Evolutionary conservation across 371 early-diverging fungal genomes (phyloP).

Genomic region (Zopfochytrium polystomum): DNA sequence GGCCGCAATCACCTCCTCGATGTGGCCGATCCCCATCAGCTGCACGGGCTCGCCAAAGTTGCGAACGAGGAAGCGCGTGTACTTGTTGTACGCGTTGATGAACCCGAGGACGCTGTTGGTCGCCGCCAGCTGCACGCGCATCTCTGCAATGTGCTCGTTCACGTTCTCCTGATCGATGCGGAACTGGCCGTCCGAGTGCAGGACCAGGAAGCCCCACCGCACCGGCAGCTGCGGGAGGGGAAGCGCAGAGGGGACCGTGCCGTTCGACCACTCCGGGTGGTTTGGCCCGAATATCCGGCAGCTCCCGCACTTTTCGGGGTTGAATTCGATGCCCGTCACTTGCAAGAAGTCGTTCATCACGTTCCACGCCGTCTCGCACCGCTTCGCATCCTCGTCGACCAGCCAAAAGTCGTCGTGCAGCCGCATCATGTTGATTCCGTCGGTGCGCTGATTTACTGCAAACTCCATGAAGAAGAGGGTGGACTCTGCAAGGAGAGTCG

Average conservation of each 20-base stretch:
- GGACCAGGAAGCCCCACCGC: constrained; percentile 5
- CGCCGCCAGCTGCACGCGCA: constrained; percentile 9
- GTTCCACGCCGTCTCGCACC: background rate
- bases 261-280: background rate
- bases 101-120: constrained; percentile 22
- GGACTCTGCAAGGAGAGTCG: constrained; percentile 1
- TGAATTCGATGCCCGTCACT: background rate
- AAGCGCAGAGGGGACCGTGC: background rate
- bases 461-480: constrained; percentile 10
- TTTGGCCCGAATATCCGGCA: background rate
- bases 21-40: constrained; percentile 23
- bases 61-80: constrained; percentile 26
- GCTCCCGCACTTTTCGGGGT: constrained; percentile 5
- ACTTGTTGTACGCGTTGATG: constrained; percentile 32
- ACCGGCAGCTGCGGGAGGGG: constrained; percentile 2
- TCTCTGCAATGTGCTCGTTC: constrained; percentile 2
- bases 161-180: background rate
- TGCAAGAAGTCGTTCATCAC: background rate
- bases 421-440: background rate
- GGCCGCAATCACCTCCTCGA: constrained; percentile 24
- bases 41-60: constrained; percentile 19
- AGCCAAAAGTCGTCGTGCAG: constrained; percentile 14
- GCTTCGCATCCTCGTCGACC: background rate
- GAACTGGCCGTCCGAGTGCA: constrained; percentile 5
- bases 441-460: background rate